A percentile compares a stretch with the other conserved stretches of the same genome.
phyloP scores from a whole-genome alignment of 148 eudicot species.

The Pharnaceum exiguum region DNA sequence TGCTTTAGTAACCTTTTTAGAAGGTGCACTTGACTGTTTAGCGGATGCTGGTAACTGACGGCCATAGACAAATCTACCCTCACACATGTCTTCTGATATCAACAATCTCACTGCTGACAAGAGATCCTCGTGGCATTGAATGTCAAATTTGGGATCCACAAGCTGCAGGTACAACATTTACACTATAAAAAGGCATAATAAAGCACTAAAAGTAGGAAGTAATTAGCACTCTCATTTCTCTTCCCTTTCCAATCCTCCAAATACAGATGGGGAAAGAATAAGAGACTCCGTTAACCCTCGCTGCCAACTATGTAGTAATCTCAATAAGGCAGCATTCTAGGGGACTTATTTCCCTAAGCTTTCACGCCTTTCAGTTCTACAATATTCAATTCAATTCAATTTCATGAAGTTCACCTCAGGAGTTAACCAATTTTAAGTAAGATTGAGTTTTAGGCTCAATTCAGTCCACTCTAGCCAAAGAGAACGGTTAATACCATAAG shows the following conservation, averaged over 20 bases:
- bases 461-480: too few species aligned
- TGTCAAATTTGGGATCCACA: conserved; percentile 50
- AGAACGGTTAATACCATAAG: too few species aligned
- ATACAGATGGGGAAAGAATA: not conserved
- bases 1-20: conserved; percentile 40
- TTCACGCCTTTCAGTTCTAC: too few species aligned
- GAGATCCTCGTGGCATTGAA: conserved; percentile 44
- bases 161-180: conserved; percentile 39
- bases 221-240: not conserved
- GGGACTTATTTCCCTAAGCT: too few species aligned
- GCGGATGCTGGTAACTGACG: conserved; percentile 53
- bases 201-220: not conserved
- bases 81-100: conserved; percentile 69
- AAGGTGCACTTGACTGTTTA: conserved; percentile 38
- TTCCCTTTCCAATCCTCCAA: not conserved
- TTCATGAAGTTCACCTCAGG: too few species aligned
- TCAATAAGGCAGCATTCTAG: too few species aligned
- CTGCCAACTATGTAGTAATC: too few species aligned
- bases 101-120: conserved; percentile 63
- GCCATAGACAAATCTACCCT: conserved; percentile 87
- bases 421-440: too few species aligned
- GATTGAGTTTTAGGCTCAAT: too few species aligned
- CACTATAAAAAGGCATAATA: not conserved
- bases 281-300: too few species aligned
- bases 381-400: too few species aligned